phyloP scores from a whole-genome alignment of 345 rosid genomes.

The Litchi chinensis region DNA sequence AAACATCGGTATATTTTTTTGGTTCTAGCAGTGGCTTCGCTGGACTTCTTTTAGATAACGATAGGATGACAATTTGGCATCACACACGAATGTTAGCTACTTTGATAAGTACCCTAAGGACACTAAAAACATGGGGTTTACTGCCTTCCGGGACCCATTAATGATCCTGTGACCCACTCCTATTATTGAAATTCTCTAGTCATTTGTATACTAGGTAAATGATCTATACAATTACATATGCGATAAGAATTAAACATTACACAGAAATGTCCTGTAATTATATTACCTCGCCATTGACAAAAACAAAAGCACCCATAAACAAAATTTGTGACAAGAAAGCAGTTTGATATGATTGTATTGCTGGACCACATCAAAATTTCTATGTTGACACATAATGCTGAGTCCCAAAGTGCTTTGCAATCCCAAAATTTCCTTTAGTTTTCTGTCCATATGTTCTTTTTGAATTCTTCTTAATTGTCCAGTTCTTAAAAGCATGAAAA shows the following conservation, averaged over 20 bases:
- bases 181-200: no score
- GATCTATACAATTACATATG: no score
- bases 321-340: neutral
- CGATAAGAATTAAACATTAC: no score
- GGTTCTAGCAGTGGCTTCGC: neutral
- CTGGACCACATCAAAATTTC: neutral
- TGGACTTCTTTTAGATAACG: conserved; percentile 14
- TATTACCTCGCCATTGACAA: no score
- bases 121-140: neutral
- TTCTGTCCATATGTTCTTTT: conserved; percentile 11
- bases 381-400: conserved; percentile 7
- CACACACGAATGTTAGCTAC: neutral
- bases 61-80: conserved; percentile 2
- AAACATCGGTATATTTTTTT: neutral
- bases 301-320: neutral
- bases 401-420: conserved; percentile 5
- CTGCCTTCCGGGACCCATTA: neutral
- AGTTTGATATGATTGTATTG: neutral
- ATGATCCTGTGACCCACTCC: neutral
- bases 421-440: conserved; percentile 12
- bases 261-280: no score
- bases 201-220: neutral
- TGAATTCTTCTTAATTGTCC: neutral
- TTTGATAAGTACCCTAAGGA: neutral
- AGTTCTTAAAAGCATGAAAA: conserved; percentile 5